Base-by-base conservation (phyloP, 768 basidiomycete species). In the Sistotremastrum niveocremeum region DNA sequence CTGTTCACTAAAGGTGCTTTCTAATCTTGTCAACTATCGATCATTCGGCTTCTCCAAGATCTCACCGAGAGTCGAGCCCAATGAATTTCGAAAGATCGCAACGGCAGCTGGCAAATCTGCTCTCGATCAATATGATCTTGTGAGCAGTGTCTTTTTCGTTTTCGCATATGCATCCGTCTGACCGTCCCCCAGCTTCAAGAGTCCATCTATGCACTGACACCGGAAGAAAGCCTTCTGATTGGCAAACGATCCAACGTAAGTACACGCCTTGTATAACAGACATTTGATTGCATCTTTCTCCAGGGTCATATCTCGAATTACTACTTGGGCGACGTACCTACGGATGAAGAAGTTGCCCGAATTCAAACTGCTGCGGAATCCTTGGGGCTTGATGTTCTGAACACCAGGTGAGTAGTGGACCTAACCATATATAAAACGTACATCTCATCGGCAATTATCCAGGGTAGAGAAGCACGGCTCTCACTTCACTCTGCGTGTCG, bases 1-100 rank as follows among this genome's bases (percentile, higher is more conserved):
- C n/a, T n/a, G n/a, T n/a, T n/a, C n/a, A n/a, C n/a, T n/a, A n/a
- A n/a, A n/a, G n/a, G n/a, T n/a, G n/a, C n/a, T n/a, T n/a, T n/a
- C n/a, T n/a, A n/a, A n/a, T n/a, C n/a, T n/a, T n/a, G n/a, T 75
- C 28, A 89, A 89, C 62, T 88, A 79, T 64, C 84, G 76, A 58
- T 73, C 70, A 2, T 91, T 91, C 50, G 88, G 88, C 1, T 84
- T 83, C 56, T 84, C 83, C 39, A 91, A 93, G 65, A 82, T 93
- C 52, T 57, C 88, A 41, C 87, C 89, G 20, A 80, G 89, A 20
- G 54, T 84, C 40, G 54, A 75, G 2, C 55, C 68, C 20, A 69
- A 65, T 10, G 77, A 74, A 53, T 88, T 93, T 56, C 73, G 70
- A 37, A 68, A 66, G 5, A 75, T 83, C 34, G 67, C 89, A 11